Evolutionary conservation across 2,329 filamentous ascomycete genomes (phyloP).

Genomic region (Chaetomium sp.): DNA sequence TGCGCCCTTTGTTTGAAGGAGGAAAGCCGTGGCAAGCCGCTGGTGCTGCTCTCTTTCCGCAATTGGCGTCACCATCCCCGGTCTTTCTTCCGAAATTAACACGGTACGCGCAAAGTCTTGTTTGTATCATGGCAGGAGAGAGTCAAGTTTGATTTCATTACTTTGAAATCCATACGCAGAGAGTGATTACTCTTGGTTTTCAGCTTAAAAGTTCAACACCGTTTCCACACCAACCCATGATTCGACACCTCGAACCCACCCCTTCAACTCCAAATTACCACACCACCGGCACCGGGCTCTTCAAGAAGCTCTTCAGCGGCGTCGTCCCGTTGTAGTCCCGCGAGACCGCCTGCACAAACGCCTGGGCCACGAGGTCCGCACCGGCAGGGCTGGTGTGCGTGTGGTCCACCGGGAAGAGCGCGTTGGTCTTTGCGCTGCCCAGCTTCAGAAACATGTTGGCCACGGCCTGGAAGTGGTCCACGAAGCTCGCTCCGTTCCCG

Average conservation of each 20-base stretch:
- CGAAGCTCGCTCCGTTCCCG: slow-evolving; percentile 50
- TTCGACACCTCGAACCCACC: no score
- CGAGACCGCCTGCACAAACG: slow-evolving; percentile 57
- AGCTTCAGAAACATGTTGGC: slow-evolving; percentile 53
- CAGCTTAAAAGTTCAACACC: no score
- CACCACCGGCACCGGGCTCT: slow-evolving; percentile 33
- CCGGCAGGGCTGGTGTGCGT: slow-evolving; percentile 61
- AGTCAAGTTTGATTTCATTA: not conserved
- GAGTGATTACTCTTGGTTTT: not conserved
- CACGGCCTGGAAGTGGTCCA: slow-evolving; percentile 61
- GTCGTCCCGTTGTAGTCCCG: slow-evolving; percentile 37
- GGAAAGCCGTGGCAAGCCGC: not conserved
- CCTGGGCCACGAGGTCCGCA: slow-evolving; percentile 55
- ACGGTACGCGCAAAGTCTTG: not conserved
- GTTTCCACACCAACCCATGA: no score
- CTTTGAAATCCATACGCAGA: not conserved
- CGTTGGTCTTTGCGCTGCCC: slow-evolving; percentile 51
- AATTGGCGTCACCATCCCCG: no score
- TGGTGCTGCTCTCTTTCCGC: no score
- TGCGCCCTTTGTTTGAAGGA: slow-evolving; percentile 10
- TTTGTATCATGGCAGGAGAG: not conserved
- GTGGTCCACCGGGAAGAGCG: slow-evolving; percentile 59
- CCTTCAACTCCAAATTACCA: no score
- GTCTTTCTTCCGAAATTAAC: no score
- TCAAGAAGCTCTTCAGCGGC: slow-evolving; percentile 34